A percentile compares a stretch with the other conserved stretches of the same genome.
Evolutionary conservation across 148 eudicot species (phyloP).

Genomic region (Limonium bicolor): DNA sequence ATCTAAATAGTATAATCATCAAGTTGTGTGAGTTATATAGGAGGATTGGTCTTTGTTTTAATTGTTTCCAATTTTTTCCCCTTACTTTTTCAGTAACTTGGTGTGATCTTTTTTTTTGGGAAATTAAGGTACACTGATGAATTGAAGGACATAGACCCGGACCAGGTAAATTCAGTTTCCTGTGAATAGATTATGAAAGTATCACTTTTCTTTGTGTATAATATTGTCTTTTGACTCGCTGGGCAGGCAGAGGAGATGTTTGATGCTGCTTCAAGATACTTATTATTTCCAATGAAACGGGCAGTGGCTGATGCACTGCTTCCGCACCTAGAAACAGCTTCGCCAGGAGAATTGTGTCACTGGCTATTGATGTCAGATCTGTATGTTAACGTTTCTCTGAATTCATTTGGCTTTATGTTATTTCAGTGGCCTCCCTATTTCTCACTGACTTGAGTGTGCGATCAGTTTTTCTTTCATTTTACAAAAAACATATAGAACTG

Average conservation of each 20-base stretch:
- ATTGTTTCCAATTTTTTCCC: background rate
- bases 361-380: conserved; percentile 85
- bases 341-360: conserved; percentile 84
- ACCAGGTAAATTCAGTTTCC: conserved; percentile 50
- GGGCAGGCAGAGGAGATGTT: conserved; percentile 89
- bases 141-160: conserved; percentile 58
- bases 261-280: conserved; percentile 95
- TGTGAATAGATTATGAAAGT: background rate
- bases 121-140: conserved; percentile 81
- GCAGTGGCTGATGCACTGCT: conserved; percentile 90
- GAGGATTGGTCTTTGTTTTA: no score
- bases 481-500: no score
- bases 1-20: no score
- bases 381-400: conserved; percentile 25
- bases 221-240: background rate
- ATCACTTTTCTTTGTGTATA: background rate
- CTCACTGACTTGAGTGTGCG: background rate
- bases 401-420: background rate
- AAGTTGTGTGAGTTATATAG: no score
- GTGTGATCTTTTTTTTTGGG: background rate
- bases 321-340: conserved; percentile 64
- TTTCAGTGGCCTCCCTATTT: background rate
- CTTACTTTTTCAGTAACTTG: background rate
- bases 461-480: background rate
- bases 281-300: conserved; percentile 90